These are phyloP conservation scores for Flagelloscypha sp. DNA, from an alignment of 768 basidiomycete genomes.

Conservation along the genomic window DNA sequence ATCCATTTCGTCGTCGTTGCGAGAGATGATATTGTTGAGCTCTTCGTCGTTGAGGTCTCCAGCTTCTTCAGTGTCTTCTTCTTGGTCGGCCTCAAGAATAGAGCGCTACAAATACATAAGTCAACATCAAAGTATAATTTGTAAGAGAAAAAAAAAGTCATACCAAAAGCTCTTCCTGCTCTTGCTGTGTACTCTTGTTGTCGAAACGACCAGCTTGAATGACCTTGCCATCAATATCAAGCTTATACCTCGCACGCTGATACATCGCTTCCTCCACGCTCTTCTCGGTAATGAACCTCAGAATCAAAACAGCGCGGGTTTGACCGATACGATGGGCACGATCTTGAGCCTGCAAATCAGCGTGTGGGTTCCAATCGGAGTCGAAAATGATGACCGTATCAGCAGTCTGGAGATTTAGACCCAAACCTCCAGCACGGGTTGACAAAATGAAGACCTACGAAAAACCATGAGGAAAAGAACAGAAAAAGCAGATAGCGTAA, in stretches of 20 bases:
- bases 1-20: slow-evolving; percentile 67
- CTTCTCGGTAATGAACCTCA: slow-evolving; percentile 95
- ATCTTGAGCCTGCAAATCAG: slow-evolving; percentile 98
- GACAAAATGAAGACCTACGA: slow-evolving; percentile 95
- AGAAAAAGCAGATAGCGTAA: too few relatives aligned
- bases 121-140: slow-evolving; percentile 8
- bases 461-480: too few relatives aligned
- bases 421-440: slow-evolving; percentile 88
- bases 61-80: slow-evolving; percentile 83
- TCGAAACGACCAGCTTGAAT: slow-evolving; percentile 99
- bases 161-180: slow-evolving; percentile 92
- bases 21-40: slow-evolving; percentile 85
- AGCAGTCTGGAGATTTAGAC: slow-evolving; percentile 91
- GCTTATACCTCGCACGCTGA: slow-evolving; percentile 88
- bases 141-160: slow-evolving; percentile 19
- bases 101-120: slow-evolving; percentile 58
- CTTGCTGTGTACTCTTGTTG: slow-evolving; percentile 96
- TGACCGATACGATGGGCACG: slow-evolving; percentile 99
- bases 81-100: slow-evolving; percentile 83
- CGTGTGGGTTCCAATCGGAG: slow-evolving; percentile 94
- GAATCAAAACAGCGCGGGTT: slow-evolving; percentile 93
- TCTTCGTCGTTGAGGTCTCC: slow-evolving; percentile 94
- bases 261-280: slow-evolving; percentile 99
- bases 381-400: slow-evolving; percentile 95
- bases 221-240: slow-evolving; percentile 98